A percentile compares a stretch with the other conserved stretches of the same genome.
Evolutionary conservation across 2,329 filamentous ascomycete genomes (phyloP).

Genomic region (Venturia asperata): DNA sequence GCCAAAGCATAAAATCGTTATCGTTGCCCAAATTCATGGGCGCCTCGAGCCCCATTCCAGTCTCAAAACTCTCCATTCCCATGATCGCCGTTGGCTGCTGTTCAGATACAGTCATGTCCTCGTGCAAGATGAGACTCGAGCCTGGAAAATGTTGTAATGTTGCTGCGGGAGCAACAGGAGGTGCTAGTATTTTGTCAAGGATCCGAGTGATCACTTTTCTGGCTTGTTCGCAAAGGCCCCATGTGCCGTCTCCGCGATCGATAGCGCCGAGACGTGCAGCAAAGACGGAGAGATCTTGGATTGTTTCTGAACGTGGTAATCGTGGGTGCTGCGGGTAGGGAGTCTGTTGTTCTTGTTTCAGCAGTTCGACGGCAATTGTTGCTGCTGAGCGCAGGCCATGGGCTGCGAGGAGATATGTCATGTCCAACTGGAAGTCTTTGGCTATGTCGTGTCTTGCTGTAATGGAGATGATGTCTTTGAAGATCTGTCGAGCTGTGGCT

Average conservation of each 20-base stretch:
- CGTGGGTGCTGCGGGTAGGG: slow-evolving; percentile 23
- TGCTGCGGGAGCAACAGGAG: slow-evolving; percentile 18
- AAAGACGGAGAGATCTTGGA: slow-evolving; percentile 40
- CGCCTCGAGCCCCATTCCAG: slow-evolving; percentile 27
- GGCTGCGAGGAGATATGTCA: slow-evolving; percentile 32
- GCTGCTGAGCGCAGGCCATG: slow-evolving; percentile 38
- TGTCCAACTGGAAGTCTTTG: slow-evolving; percentile 38
- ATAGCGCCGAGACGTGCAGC: slow-evolving; percentile 36
- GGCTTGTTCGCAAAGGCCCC: slow-evolving; percentile 36
- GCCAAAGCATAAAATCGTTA: slow-evolving; percentile 39
- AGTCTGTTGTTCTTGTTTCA: slow-evolving; percentile 35
- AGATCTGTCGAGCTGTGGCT: slow-evolving; percentile 32
- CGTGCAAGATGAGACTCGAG: background rate
- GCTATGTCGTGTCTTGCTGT: slow-evolving; percentile 36
- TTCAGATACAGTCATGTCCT: background rate
- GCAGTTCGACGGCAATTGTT: slow-evolving; percentile 38
- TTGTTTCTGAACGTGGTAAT: slow-evolving; percentile 39
- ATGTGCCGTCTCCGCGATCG: slow-evolving; percentile 33
- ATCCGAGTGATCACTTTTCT: slow-evolving; percentile 36
- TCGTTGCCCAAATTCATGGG: slow-evolving; percentile 35
- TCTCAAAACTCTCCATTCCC: slow-evolving; percentile 19
- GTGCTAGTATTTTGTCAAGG: slow-evolving; percentile 37
- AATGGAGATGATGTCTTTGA: slow-evolving; percentile 33
- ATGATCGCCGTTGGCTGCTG: slow-evolving; percentile 8
- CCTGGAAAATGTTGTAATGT: background rate